Conservation (phyloP, 495 filamentous ascomycete genomes). For the Elasticomyces elasticus region DNA sequence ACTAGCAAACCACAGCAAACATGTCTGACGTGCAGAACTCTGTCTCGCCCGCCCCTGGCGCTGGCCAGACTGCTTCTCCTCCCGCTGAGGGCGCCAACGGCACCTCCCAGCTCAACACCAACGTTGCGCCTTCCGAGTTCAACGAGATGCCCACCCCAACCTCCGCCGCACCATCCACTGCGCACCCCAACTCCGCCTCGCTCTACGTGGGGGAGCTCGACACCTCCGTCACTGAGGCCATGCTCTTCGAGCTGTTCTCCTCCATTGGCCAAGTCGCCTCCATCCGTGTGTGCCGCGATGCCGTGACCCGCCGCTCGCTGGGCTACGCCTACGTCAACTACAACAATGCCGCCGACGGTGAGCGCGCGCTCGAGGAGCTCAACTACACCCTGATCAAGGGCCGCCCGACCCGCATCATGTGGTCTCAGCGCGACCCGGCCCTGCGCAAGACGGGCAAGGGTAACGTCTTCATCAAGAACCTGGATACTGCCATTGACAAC, state of each 20-base stretch:
- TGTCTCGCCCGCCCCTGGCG: slow-evolving; percentile 58
- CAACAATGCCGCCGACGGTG: slow-evolving; percentile 91
- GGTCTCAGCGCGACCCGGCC: slow-evolving; percentile 98
- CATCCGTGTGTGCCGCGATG: slow-evolving; percentile 98
- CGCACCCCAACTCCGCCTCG: slow-evolving; percentile 84
- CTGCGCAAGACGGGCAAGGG: slow-evolving; percentile 98
- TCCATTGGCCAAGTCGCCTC: slow-evolving; percentile 98
- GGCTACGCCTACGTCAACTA: slow-evolving; percentile 99
- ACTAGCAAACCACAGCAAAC: slow-evolving; percentile 1
- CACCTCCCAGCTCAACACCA: slow-evolving; percentile 52
- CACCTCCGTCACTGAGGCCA: slow-evolving; percentile 93
- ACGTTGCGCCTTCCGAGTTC: slow-evolving; percentile 45
- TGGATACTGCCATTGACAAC: slow-evolving; percentile 98
- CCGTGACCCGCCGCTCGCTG: slow-evolving; percentile 95
- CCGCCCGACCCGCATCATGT: slow-evolving; percentile 99
- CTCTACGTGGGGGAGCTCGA: slow-evolving; percentile 99
- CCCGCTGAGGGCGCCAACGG: slow-evolving; percentile 51
- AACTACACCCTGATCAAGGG: slow-evolving; percentile 99
- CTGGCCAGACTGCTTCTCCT: slow-evolving; percentile 47
- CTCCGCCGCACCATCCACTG: slow-evolving; percentile 57
- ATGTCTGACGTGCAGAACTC: slow-evolving; percentile 28
- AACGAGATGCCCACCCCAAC: slow-evolving; percentile 57
- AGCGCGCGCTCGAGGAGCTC: slow-evolving; percentile 96
- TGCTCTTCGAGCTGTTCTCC: slow-evolving; percentile 99
- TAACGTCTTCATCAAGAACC: slow-evolving; percentile 99